A percentile compares a stretch with the other conserved stretches of the same genome.
These are phyloP conservation scores for Lachnellula arida DNA, from an alignment of 2,329 filamentous ascomycete species.

Conservation along the genomic window DNA sequence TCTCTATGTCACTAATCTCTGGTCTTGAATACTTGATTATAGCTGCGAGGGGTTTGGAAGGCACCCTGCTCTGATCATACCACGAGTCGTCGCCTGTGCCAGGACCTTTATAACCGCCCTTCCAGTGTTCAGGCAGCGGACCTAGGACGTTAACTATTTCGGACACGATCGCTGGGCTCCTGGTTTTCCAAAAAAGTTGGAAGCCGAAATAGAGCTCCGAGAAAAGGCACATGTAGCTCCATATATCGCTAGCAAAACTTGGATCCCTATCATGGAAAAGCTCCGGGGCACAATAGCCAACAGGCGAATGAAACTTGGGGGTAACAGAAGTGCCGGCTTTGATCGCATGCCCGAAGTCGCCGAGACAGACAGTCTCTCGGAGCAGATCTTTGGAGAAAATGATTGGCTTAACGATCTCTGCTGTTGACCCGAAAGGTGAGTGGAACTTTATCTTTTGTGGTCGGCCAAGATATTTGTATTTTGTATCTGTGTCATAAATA, in stretches of 20 bases:
- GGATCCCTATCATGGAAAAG: too few species aligned
- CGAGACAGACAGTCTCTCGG: slow-evolving; percentile 4
- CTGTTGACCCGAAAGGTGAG: neutral
- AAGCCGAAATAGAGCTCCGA: slow-evolving; percentile 12
- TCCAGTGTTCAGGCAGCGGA: slow-evolving; percentile 9
- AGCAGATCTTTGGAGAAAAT: slow-evolving; percentile 1
- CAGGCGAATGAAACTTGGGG: too few species aligned
- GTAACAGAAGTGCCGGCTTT: slow-evolving; percentile 9
- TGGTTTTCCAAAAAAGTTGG: slow-evolving; percentile 2
- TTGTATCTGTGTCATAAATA: slow-evolving; percentile 6
- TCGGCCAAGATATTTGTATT: slow-evolving; percentile 10
- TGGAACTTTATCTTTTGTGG: slow-evolving; percentile 6
- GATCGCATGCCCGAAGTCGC: slow-evolving; percentile 15
- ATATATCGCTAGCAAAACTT: too few species aligned
- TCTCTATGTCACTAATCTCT: slow-evolving; percentile 8
- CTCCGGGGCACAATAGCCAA: too few species aligned
- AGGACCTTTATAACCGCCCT: neutral
- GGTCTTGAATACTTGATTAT: slow-evolving; percentile 1
- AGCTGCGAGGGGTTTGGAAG: slow-evolving; percentile 1
- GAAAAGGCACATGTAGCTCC: slow-evolving; percentile 16
- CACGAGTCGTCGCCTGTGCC: slow-evolving; percentile 6
- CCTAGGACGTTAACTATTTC: neutral
- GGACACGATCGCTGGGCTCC: neutral
- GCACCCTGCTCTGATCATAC: slow-evolving; percentile 9
- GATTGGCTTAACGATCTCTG: slow-evolving; percentile 11